A percentile compares a stretch with the other conserved stretches of the same genome.
These are phyloP conservation scores for Amoeboradix gromovi DNA, from an alignment of 371 early-diverging fungal species.

Conservation along the genomic window DNA sequence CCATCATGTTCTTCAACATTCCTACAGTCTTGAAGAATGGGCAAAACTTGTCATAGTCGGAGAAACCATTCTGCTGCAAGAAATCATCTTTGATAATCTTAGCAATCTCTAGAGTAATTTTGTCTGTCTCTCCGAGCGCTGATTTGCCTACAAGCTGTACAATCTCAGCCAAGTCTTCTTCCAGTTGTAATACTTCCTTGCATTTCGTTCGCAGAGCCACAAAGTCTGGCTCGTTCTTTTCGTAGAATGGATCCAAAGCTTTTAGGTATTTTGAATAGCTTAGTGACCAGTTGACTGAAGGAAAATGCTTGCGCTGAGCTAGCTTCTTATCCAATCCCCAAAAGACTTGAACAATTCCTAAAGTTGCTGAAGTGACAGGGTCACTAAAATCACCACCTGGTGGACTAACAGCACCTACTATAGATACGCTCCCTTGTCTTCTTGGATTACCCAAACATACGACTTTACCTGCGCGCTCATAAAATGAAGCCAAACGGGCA, in stretches of 20 bases:
- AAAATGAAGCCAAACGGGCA: constrained; percentile 97
- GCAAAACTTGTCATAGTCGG: constrained; percentile 94
- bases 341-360: constrained; percentile 99
- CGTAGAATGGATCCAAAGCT: constrained; percentile 85
- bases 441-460: constrained; percentile 80
- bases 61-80: constrained; percentile 99
- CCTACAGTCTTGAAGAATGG: constrained; percentile 97
- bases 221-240: constrained; percentile 77
- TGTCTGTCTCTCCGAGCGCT: constrained; percentile 90
- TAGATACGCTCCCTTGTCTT: constrained; percentile 86
- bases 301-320: constrained; percentile 99
- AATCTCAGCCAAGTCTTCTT: constrained; percentile 96
- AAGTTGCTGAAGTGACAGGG: constrained; percentile 94
- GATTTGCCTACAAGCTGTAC: constrained; percentile 98
- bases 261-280: constrained; percentile 96
- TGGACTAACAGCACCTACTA: constrained; percentile 98
- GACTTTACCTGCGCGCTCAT: constrained; percentile 96
- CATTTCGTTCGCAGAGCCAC: constrained; percentile 59
- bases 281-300: constrained; percentile 97
- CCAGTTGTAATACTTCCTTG: constrained; percentile 94
- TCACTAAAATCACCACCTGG: constrained; percentile 99
- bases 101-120: constrained; percentile 93
- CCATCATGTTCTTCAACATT: constrained; percentile 93
- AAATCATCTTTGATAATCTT: constrained; percentile 98
- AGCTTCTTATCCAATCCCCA: constrained; percentile 99